Percentiles rank a stretch among this genome's conserved stretches.
These are phyloP conservation scores for Ganoderma leucocontextum DNA, from an alignment of 1,284 basidiomycete species.

Conservation along the genomic window DNA sequence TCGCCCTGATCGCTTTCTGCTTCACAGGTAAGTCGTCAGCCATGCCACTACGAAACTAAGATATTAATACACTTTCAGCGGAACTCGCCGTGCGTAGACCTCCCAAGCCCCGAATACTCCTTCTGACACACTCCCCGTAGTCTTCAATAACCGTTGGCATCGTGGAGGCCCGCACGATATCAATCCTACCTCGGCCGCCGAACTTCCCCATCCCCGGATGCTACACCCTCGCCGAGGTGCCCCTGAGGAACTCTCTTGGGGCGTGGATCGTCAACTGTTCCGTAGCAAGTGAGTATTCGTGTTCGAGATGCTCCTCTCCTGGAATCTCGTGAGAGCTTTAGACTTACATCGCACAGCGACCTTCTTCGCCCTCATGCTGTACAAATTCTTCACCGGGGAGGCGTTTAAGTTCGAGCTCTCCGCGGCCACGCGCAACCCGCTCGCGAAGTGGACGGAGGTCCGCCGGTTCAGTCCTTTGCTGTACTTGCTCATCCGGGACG, in stretches of 20 bases:
- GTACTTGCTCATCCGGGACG: slow-evolving; percentile 16
- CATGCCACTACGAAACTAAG: not conserved
- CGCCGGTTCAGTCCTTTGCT: slow-evolving; percentile 18
- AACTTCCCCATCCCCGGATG: slow-evolving; percentile 17
- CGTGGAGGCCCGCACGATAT: slow-evolving; percentile 11
- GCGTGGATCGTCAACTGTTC: slow-evolving; percentile 19
- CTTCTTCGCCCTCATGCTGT: slow-evolving; percentile 13
- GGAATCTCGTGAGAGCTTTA: not conserved
- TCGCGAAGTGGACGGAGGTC: slow-evolving; percentile 15
- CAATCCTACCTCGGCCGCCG: slow-evolving; percentile 12
- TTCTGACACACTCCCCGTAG: not conserved
- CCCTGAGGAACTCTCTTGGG: slow-evolving; percentile 10
- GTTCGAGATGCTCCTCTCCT: not conserved
- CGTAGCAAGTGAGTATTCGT: slow-evolving; percentile 9
- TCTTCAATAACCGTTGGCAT: slow-evolving; percentile 12
- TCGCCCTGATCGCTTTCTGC: slow-evolving; percentile 13
- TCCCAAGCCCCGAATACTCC: not conserved
- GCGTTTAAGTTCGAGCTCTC: slow-evolving; percentile 14
- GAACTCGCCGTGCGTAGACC: not conserved
- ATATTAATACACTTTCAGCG: not conserved
- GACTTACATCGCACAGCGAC: not conserved
- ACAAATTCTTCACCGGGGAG: slow-evolving; percentile 19
- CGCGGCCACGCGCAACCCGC: slow-evolving; percentile 5
- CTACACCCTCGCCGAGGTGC: slow-evolving; percentile 14
- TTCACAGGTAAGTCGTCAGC: slow-evolving; percentile 7